phyloP scores from a whole-genome alignment of 192 early-diverging fungal species.

The Entophlyctis helioformis region DNA sequence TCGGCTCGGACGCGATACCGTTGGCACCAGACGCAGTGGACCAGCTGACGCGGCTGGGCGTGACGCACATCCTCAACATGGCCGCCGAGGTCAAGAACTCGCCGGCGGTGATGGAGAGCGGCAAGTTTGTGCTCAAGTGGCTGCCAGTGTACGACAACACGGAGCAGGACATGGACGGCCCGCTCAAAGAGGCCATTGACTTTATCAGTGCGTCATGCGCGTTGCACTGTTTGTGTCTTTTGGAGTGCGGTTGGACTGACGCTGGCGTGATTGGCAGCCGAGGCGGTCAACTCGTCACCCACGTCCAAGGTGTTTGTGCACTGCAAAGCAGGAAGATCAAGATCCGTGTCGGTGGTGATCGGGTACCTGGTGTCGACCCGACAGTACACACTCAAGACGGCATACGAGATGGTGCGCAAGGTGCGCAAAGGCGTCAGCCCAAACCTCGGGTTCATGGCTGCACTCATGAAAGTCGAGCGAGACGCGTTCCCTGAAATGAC shows the following conservation, averaged over 20 bases:
- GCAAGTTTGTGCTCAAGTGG: slow-evolving; percentile 35
- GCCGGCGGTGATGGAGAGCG: slow-evolving; percentile 17
- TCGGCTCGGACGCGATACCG: slow-evolving; percentile 53
- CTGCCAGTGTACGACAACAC: slow-evolving; percentile 43
- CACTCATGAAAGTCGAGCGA: slow-evolving; percentile 55
- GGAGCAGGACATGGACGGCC: slow-evolving; percentile 52
- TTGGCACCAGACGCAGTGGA: slow-evolving; percentile 30
- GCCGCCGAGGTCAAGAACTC: slow-evolving; percentile 61
- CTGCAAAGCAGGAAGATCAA: slow-evolving; percentile 63
- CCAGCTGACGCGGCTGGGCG: slow-evolving; percentile 31
- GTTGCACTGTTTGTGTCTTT: too few species aligned
- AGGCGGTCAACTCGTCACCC: slow-evolving; percentile 19
- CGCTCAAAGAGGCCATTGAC: slow-evolving; percentile 43
- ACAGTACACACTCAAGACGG: slow-evolving; percentile 48
- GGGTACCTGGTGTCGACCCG: slow-evolving; percentile 51
- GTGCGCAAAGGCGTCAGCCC: slow-evolving; percentile 56
- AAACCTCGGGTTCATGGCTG: slow-evolving; percentile 68
- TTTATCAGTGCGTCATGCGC: slow-evolving; percentile 46
- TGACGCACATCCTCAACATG: slow-evolving; percentile 64
- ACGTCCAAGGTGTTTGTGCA: slow-evolving; percentile 53
- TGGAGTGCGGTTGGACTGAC: too few species aligned
- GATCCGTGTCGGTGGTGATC: slow-evolving; percentile 56
- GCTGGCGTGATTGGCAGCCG: too few species aligned
- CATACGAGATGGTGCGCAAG: slow-evolving; percentile 54
- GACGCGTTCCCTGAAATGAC: too few species aligned